Evolutionary conservation across 352 stramenopile genomes (phyloP).

Genomic region (Phytophthora foliorum): DNA sequence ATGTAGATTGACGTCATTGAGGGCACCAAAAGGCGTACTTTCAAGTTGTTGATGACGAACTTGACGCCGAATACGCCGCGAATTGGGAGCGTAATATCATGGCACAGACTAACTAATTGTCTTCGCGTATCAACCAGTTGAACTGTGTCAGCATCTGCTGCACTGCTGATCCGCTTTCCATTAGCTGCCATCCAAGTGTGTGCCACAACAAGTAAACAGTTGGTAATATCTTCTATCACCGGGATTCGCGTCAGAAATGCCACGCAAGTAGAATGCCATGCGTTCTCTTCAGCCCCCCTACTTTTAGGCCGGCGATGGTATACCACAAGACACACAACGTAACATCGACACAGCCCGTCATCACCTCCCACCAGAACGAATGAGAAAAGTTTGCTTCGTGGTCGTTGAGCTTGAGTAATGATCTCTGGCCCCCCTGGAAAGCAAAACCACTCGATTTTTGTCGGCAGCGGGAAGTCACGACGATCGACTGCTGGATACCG

Average conservation of each 20-base stretch:
- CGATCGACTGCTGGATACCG: slow-evolving; percentile 69
- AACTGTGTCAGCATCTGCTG: not conserved
- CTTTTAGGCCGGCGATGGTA: slow-evolving; percentile 54
- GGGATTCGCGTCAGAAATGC: slow-evolving; percentile 79
- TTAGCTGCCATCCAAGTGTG: slow-evolving; percentile 56
- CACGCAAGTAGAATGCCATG: slow-evolving; percentile 79
- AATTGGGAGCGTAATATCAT: slow-evolving; percentile 66
- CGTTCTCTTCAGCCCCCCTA: slow-evolving; percentile 23
- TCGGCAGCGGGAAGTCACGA: slow-evolving; percentile 73
- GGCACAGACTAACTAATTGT: slow-evolving; percentile 62
- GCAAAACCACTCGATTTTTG: slow-evolving; percentile 92
- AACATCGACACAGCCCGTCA: slow-evolving; percentile 78
- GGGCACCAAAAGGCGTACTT: slow-evolving; percentile 58
- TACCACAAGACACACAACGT: slow-evolving; percentile 76
- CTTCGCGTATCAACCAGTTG: slow-evolving; percentile 34
- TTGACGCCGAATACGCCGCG: slow-evolving; percentile 73
- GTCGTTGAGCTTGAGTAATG: slow-evolving; percentile 52
- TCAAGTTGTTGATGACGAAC: slow-evolving; percentile 50
- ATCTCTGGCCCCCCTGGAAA: slow-evolving; percentile 79
- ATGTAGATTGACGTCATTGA: slow-evolving; percentile 69
- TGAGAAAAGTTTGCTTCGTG: slow-evolving; percentile 72
- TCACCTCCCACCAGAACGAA: slow-evolving; percentile 82
- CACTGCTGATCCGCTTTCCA: not conserved
- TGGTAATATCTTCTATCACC: slow-evolving; percentile 60
- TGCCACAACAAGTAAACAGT: slow-evolving; percentile 66